Evolutionary conservation across 2,329 filamentous ascomycete genomes (phyloP).

Genomic region (Alternaria sp.): DNA sequence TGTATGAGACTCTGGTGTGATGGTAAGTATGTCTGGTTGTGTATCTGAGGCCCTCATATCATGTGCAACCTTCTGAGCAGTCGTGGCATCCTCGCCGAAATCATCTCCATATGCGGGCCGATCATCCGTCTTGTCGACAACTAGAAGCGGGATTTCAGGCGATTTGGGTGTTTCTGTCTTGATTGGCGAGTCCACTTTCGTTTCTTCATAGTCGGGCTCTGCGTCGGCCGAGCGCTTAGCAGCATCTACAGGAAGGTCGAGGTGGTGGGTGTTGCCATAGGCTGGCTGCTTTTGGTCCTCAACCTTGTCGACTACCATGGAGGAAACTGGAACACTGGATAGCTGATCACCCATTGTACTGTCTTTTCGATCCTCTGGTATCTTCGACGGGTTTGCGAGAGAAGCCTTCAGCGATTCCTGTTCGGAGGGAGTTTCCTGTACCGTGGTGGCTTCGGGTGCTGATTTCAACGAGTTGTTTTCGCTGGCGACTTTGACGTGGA

Average conservation of each 20-base stretch:
- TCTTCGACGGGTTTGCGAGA: slow-evolving; percentile 4
- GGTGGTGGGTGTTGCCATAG: slow-evolving; percentile 25
- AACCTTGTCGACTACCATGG: not conserved
- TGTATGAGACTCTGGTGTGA: slow-evolving; percentile 30
- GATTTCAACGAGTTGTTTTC: not conserved
- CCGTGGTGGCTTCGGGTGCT: slow-evolving; percentile 1
- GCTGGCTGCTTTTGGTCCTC: slow-evolving; percentile 23
- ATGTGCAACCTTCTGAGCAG: slow-evolving; percentile 47
- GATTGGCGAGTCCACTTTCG: slow-evolving; percentile 23
- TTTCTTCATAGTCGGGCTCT: slow-evolving; percentile 31
- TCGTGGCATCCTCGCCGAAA: slow-evolving; percentile 45
- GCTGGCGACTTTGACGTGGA: slow-evolving; percentile 45
- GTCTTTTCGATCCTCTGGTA: slow-evolving; percentile 28
- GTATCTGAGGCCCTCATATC: slow-evolving; percentile 45
- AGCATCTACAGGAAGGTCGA: slow-evolving; percentile 21
- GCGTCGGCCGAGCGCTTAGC: slow-evolving; percentile 35
- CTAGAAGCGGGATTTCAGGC: slow-evolving; percentile 34
- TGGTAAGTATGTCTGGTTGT: slow-evolving; percentile 44
- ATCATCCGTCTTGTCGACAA: slow-evolving; percentile 50
- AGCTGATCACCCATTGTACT: slow-evolving; percentile 15
- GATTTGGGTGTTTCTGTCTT: slow-evolving; percentile 17
- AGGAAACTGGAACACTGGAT: not conserved
- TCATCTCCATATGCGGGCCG: slow-evolving; percentile 49
- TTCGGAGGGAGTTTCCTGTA: not conserved
- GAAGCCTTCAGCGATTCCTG: not conserved